These are phyloP conservation scores for Isabelozyma pseudorhagii DNA, from an alignment of 805 yeast species.

Conservation along the genomic window DNA sequence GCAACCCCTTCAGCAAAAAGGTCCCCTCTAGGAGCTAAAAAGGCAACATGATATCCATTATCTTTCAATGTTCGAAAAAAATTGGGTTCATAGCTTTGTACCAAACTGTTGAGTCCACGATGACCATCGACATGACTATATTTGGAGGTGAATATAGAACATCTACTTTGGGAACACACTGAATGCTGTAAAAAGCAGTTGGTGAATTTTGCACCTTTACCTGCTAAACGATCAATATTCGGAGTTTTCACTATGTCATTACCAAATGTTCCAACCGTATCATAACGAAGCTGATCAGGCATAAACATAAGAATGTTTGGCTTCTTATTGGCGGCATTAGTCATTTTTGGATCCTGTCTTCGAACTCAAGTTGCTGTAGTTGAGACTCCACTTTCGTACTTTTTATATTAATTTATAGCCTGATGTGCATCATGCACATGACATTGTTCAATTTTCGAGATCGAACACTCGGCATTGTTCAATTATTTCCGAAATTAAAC, in stretches of 20 bases:
- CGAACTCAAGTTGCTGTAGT: no score
- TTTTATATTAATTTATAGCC: no score
- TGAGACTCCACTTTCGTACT: no score
- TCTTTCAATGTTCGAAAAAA: conserved; percentile 9
- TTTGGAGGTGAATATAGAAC: conserved; percentile 10
- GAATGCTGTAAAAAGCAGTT: conserved; percentile 10
- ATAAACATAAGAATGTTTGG: conserved; percentile 11
- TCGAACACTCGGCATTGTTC: no score
- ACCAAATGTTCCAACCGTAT: conserved; percentile 10
- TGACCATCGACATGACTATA: conserved; percentile 11
- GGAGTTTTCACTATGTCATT: conserved; percentile 7
- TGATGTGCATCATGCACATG: no score
- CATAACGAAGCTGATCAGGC: conserved; percentile 13
- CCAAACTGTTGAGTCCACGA: conserved; percentile 5
- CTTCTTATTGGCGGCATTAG: neutral
- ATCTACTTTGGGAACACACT: conserved; percentile 11
- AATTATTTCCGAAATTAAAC: no score
- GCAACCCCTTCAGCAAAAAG: conserved; percentile 7
- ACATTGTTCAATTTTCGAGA: no score
- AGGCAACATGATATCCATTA: conserved; percentile 9
- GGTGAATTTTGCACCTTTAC: conserved; percentile 8
- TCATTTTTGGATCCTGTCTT: no score
- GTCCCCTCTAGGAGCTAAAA: conserved; percentile 7
- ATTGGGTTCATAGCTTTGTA: conserved; percentile 10
- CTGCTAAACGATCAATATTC: conserved; percentile 9